phyloP scores from a whole-genome alignment of 1,139 yeast genomes.

The Sugiyamaella grinbergsii region DNA sequence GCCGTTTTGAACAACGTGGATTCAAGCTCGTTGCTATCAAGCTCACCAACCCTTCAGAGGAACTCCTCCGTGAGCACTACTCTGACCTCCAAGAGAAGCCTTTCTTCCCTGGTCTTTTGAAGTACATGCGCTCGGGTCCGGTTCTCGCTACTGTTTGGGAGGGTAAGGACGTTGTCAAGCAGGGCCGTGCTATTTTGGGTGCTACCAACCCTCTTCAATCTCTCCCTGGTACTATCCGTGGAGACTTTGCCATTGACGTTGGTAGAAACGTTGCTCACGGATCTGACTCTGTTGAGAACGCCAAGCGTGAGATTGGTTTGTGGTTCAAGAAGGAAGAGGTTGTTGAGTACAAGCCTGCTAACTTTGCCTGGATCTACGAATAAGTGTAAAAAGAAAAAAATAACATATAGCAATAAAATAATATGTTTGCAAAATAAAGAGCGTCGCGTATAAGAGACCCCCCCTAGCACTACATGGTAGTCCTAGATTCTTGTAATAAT shows the following conservation, averaged over 20 bases:
- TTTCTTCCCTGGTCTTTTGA: conserved; percentile 89
- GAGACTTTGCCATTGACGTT: conserved; percentile 81
- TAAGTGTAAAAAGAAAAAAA: conserved; percentile 43
- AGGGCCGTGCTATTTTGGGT: conserved; percentile 97
- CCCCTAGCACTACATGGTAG: too few species aligned
- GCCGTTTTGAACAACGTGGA: conserved; percentile 97
- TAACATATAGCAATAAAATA: too few species aligned
- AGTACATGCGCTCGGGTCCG: conserved; percentile 99
- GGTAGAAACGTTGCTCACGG: conserved; percentile 99
- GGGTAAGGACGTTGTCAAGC: conserved; percentile 99
- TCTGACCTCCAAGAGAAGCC: conserved; percentile 94
- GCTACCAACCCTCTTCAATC: conserved; percentile 98
- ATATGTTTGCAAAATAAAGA: too few species aligned
- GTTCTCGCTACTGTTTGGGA: conserved; percentile 99
- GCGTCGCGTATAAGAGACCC: too few species aligned
- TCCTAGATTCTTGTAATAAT: neutral
- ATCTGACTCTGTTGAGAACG: conserved; percentile 98
- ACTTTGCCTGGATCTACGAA: conserved; percentile 92
- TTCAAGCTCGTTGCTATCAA: conserved; percentile 96
- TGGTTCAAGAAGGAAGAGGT: conserved; percentile 99
- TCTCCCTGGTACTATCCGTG: conserved; percentile 99
- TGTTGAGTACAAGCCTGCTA: conserved; percentile 85
- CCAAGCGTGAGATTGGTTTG: conserved; percentile 90
- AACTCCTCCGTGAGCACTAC: conserved; percentile 90
- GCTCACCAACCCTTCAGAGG: conserved; percentile 84